Evolutionary conservation across 345 rosid species (phyloP).

Genomic region (Geranium rotundifolium): DNA sequence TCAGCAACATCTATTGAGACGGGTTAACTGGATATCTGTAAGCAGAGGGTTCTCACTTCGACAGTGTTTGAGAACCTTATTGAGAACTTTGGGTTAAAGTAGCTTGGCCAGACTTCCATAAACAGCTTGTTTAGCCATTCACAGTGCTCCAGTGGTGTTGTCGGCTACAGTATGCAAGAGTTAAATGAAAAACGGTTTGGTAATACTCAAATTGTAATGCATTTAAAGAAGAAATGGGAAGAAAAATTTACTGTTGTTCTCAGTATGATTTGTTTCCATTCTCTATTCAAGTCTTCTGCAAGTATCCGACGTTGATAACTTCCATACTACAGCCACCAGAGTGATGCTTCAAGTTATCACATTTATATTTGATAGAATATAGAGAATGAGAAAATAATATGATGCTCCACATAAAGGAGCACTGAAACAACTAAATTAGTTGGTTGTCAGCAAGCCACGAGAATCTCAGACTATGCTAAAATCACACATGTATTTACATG

Average conservation of each 20-base stretch:
- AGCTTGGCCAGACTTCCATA: conserved; percentile 68
- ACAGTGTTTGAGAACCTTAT: conserved; percentile 57
- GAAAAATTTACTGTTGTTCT: conserved; percentile 37
- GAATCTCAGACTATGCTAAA: background rate
- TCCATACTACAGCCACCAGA: conserved; percentile 41
- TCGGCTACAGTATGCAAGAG: conserved; percentile 35
- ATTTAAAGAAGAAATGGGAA: conserved; percentile 1
- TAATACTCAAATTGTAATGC: background rate
- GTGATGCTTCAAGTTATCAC: background rate
- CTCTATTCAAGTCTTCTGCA: conserved; percentile 74
- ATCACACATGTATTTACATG: background rate
- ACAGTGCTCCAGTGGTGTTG: conserved; percentile 83
- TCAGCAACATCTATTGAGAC: background rate
- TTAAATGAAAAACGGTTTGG: background rate
- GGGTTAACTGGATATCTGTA: background rate
- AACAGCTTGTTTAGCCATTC: conserved; percentile 91
- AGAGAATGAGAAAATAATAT: background rate
- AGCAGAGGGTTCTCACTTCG: conserved; percentile 43
- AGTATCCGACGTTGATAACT: conserved; percentile 49
- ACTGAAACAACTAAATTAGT: background rate
- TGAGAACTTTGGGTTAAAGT: conserved; percentile 61
- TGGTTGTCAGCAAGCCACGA: background rate
- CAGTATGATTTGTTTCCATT: conserved; percentile 61
- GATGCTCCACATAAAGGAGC: background rate
- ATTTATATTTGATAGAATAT: too few relatives aligned